Evolutionary conservation across 352 stramenopile species (phyloP), one percentile per base, ranked within the genome.

Genomic region (Saprolegnia diclina): DNA sequence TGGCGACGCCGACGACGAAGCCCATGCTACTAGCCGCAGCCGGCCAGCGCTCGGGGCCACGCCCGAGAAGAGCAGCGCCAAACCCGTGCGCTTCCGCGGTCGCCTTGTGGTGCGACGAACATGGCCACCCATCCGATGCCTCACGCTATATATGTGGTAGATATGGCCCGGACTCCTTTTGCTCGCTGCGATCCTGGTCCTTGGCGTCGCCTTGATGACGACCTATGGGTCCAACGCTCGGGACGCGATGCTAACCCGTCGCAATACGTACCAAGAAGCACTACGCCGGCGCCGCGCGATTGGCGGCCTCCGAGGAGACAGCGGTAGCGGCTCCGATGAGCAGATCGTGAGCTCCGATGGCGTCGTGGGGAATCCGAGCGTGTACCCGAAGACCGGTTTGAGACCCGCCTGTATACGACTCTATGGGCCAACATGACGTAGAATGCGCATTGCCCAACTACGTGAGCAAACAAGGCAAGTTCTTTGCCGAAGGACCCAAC

Each of bases 101-200:
- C 42, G 42, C 42, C 42, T 48, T n/a, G 42, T 48, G 42, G 42
- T 48, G 18, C 29, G 42, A 10, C 42, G 4, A 11, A 3, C 13
- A 48, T 14, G 1, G 42, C 42, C 3, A 4, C 10, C 4, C 18
- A 14, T 48, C 42, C 29, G 2, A 35, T 35, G 42, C 10, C 42
- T 48, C 42, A 48, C 42, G 42, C 29, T 35, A 5, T 5, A 5
- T 35, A 5, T 2, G 42, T 3, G 18, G 42, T 48, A 76, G 71
- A 71, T 72, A 24, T 81, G 76, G 76, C 76, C 76, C 18, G 76
- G 74, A 1, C 10, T 79, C 21, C 19, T 79, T 4, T 37, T 73
- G 0, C 40, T 79, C 9, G 37, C 76, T 29, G 35, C 74, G 2
- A 0, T 76, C 7, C 6, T 74, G 4, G 69, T 69, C 2, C 53